Percentiles rank a stretch among this genome's conserved stretches.
phyloP scores from a whole-genome alignment of 495 filamentous ascomycete species.

The Venustampulla echinocandica region DNA sequence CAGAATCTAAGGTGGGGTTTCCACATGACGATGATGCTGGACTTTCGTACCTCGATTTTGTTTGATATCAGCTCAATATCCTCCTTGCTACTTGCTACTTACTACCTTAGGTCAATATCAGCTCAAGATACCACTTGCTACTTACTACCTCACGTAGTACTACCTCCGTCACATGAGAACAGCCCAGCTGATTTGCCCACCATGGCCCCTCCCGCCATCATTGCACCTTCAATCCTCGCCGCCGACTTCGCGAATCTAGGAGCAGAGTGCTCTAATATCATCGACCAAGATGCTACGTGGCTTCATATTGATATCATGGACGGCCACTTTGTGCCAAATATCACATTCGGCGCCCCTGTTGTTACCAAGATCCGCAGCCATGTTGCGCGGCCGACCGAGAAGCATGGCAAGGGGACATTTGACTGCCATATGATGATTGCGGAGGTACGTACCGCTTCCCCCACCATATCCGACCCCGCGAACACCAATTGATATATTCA shows the following conservation, averaged over 20 bases:
- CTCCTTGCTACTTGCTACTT: too few species aligned
- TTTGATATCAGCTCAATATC: too few species aligned
- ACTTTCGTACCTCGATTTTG: too few species aligned
- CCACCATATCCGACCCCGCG: background rate
- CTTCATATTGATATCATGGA: conserved; percentile 92
- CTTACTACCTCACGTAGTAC: background rate
- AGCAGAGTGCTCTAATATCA: conserved; percentile 72
- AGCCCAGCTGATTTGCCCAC: background rate
- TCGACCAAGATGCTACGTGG: conserved; percentile 80
- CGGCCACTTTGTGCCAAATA: conserved; percentile 96
- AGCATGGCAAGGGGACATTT: conserved; percentile 74
- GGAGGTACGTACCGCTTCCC: conserved; percentile 66
- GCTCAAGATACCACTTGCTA: too few species aligned
- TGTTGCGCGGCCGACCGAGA: conserved; percentile 52
- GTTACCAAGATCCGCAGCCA: conserved; percentile 86
- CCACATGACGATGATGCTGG: too few species aligned
- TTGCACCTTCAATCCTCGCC: conserved; percentile 93
- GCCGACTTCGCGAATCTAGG: conserved; percentile 89
- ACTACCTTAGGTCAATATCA: too few species aligned
- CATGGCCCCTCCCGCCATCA: conserved; percentile 87
- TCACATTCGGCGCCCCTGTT: conserved; percentile 91
- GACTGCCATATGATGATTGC: conserved; percentile 99
- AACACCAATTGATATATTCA: background rate
- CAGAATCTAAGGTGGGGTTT: too few species aligned
- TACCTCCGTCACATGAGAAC: background rate